Conservation (phyloP, 805 yeast genomes). For the Candida cerambycidarum region DNA sequence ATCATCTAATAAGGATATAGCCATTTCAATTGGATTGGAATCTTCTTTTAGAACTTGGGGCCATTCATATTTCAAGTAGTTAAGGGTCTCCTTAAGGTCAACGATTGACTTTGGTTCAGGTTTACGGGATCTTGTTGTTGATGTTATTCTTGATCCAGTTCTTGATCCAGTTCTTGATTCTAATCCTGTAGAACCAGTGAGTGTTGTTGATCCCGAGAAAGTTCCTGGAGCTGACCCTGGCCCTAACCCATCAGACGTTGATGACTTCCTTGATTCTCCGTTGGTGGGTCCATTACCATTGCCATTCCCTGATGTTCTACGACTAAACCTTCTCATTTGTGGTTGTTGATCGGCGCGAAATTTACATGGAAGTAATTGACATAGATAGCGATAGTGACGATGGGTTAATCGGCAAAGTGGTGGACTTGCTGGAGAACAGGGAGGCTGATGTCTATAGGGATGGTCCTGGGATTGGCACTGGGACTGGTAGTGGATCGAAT, state of each 20-base stretch:
- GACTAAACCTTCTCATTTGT: slow-evolving; percentile 8
- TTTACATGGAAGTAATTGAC: slow-evolving; percentile 8
- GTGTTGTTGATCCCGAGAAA: too few relatives aligned
- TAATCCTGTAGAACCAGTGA: not conserved
- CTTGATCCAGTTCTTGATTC: not conserved
- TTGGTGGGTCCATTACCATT: slow-evolving; percentile 1
- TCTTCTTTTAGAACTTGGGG: slow-evolving; percentile 41
- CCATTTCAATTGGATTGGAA: slow-evolving; percentile 80
- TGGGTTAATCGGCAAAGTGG: slow-evolving; percentile 1
- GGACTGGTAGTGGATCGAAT: not conserved
- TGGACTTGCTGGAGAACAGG: not conserved
- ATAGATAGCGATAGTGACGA: slow-evolving; percentile 2
- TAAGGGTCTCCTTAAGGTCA: slow-evolving; percentile 35
- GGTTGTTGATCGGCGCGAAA: slow-evolving; percentile 2
- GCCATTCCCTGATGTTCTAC: slow-evolving; percentile 6
- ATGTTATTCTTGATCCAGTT: slow-evolving; percentile 2
- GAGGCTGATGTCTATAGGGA: not conserved
- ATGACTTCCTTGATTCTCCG: not conserved
- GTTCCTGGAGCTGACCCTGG: not conserved
- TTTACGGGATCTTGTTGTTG: not conserved
- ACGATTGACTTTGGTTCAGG: slow-evolving; percentile 24
- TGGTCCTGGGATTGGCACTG: not conserved
- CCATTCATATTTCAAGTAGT: slow-evolving; percentile 44
- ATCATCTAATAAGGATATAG: slow-evolving; percentile 78
- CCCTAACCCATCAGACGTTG: not conserved